Evolutionary conservation across 169 alveolate species (phyloP), one percentile per base, ranked within the genome.

Genomic region (Eimeria acervulina): DNA sequence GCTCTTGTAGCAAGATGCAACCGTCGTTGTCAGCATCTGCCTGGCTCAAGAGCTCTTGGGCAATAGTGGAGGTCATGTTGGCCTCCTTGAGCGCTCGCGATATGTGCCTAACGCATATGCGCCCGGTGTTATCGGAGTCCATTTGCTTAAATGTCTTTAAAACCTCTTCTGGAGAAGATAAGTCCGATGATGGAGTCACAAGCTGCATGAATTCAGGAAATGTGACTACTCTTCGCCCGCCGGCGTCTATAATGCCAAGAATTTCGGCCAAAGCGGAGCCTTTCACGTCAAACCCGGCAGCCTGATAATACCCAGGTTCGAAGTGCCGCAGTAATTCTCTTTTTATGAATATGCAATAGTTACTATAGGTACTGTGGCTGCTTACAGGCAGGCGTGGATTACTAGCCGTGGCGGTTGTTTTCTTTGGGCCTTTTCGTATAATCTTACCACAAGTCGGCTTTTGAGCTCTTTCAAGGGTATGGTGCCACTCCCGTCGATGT

Each of bases 191-290:
- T 5, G 93, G 93, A 33, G 93, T 85, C 59, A 85, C 93, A 6
- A 85, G 93, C 93, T 85, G 81, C 93, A 85, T 85, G 59, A 85
- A 85, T 85, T 85, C 93, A 36, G 93, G 93, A 72, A 85, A 85
- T 15, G 93, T 85, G 23, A 85, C 93, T 8, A 85, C 93, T 40
- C 42, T 59, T 28, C 93, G 31, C 6, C 81, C 81, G 40, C 93
- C 31, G n/a, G 81, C 40, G 61, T 85, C 93, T 36, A 85, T 59
- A 3, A 85, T 28, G 40, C 80, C 23, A 17, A 85, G 80, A n/a
- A 85, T 59, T 19, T 85, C 93, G 47, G 93, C 52, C 81, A 85
- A 44, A 28, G 93, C 93, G 26, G 81, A 55, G 81, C 93, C 93
- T 61, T 44, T 31, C n/a, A 85, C 93, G 31, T 85, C 93, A 59